These are phyloP conservation scores for Mariannaea elegans DNA, from an alignment of 2,329 filamentous ascomycete genomes.

Conservation along the genomic window DNA sequence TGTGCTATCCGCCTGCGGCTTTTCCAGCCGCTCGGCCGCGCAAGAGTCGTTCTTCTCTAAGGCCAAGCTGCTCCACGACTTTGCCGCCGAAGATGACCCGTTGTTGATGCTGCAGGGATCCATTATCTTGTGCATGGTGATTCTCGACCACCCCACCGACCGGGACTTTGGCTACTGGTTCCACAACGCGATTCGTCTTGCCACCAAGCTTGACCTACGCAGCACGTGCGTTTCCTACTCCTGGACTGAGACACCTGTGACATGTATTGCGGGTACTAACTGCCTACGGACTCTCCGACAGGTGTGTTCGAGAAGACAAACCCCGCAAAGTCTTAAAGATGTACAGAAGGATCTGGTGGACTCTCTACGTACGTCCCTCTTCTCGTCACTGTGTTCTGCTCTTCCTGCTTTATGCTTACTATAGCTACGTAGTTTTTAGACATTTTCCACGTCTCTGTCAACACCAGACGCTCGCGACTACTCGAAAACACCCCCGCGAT, in stretches of 20 bases:
- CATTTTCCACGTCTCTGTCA: slow-evolving; percentile 23
- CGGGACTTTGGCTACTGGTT: slow-evolving; percentile 33
- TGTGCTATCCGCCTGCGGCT: slow-evolving; percentile 21
- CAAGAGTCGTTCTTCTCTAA: slow-evolving; percentile 28
- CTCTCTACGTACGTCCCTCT: slow-evolving; percentile 23
- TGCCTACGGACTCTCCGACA: neutral
- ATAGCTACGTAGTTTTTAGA: slow-evolving; percentile 15
- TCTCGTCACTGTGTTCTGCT: neutral
- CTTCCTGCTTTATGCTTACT: neutral
- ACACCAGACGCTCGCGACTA: slow-evolving; percentile 10
- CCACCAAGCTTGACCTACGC: slow-evolving; percentile 10
- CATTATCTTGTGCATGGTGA: slow-evolving; percentile 15
- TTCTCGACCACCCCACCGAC: slow-evolving; percentile 25
- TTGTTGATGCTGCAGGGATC: slow-evolving; percentile 25
- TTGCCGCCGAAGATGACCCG: slow-evolving; percentile 12
- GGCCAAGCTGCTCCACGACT: slow-evolving; percentile 31
- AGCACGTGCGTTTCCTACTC: slow-evolving; percentile 3
- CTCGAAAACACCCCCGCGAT: neutral
- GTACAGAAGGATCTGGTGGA: slow-evolving; percentile 31
- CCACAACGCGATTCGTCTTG: slow-evolving; percentile 26
- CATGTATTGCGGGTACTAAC: rapidly evolving
- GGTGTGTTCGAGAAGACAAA: slow-evolving; percentile 1
- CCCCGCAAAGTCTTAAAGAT: slow-evolving; percentile 1
- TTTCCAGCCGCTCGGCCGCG: slow-evolving; percentile 9
- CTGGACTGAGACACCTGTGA: rapidly evolving